A percentile compares a stretch with the other conserved stretches of the same genome.
These are phyloP conservation scores for Macrophomina pseudophaseolina DNA, from an alignment of 2,329 filamentous ascomycete genomes.

Conservation along the genomic window DNA sequence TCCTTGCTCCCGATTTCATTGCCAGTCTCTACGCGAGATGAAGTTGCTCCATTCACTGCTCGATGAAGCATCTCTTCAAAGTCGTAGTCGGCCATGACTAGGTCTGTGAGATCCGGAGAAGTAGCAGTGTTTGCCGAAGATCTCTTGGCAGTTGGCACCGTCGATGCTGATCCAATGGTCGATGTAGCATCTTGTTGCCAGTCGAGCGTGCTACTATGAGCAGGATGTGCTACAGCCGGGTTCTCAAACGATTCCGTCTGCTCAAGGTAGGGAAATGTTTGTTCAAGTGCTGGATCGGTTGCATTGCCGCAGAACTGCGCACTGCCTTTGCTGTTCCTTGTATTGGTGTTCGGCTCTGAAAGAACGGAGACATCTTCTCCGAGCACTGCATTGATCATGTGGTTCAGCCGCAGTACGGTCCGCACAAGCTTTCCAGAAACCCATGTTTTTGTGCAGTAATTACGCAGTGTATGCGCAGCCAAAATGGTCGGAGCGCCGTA, in stretches of 20 bases:
- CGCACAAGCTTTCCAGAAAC: background rate
- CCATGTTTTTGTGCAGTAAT: conserved; percentile 1
- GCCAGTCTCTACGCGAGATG: background rate
- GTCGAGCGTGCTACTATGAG: background rate
- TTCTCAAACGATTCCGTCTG: background rate
- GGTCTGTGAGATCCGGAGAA: background rate
- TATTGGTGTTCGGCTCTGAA: background rate
- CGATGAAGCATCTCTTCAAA: background rate
- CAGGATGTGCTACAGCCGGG: background rate
- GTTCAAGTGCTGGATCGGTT: background rate
- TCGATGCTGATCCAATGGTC: background rate
- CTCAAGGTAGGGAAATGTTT: background rate
- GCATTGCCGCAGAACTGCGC: background rate
- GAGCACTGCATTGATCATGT: background rate
- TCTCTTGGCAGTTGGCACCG: background rate
- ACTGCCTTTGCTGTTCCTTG: background rate
- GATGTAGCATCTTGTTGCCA: background rate
- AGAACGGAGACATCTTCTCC: background rate
- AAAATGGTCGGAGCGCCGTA: background rate
- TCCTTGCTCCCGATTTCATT: background rate
- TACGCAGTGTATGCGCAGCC: background rate
- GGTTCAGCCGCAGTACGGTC: background rate
- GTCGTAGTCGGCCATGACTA: background rate
- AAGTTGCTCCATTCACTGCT: background rate
- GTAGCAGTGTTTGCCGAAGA: background rate